Conservation (phyloP, 179 eudicot genomes). For the Actinidia polygama region DNA sequence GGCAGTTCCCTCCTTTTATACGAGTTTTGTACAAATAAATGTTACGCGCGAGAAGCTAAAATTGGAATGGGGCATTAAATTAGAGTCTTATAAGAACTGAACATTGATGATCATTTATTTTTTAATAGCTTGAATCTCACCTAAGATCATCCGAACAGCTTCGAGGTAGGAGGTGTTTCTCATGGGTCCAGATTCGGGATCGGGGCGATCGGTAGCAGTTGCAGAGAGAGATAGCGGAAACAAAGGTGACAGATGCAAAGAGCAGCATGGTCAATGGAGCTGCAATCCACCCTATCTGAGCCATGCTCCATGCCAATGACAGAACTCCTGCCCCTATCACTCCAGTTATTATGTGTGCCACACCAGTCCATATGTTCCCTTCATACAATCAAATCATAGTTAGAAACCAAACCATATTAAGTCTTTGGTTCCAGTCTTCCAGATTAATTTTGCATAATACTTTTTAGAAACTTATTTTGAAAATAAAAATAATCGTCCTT, state of each 20-base stretch:
- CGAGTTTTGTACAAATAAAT: background rate
- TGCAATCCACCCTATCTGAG: conserved; percentile 69
- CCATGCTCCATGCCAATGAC: conserved; percentile 62
- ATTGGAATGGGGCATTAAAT: background rate
- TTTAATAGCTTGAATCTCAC: conserved; percentile 18
- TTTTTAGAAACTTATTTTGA: too few species aligned
- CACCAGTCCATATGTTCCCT: conserved; percentile 60
- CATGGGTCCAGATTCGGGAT: conserved; percentile 46
- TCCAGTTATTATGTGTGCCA: conserved; percentile 67
- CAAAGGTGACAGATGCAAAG: conserved; percentile 48
- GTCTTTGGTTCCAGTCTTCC: too few species aligned
- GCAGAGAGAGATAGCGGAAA: conserved; percentile 50
- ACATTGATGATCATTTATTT: background rate
- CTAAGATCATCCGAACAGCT: conserved; percentile 47
- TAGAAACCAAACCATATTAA: background rate
- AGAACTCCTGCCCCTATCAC: conserved; percentile 67
- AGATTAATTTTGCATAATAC: too few species aligned
- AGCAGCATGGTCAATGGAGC: conserved; percentile 49
- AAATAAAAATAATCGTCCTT: background rate
- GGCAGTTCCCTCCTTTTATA: background rate
- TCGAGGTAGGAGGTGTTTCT: conserved; percentile 51
- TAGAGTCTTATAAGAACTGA: too few species aligned
- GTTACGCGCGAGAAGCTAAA: too few species aligned
- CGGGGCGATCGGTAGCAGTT: conserved; percentile 50
- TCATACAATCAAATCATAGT: background rate